phyloP scores from a whole-genome alignment of 352 stramenopile species.

The Peronosclerospora sorghi region DNA sequence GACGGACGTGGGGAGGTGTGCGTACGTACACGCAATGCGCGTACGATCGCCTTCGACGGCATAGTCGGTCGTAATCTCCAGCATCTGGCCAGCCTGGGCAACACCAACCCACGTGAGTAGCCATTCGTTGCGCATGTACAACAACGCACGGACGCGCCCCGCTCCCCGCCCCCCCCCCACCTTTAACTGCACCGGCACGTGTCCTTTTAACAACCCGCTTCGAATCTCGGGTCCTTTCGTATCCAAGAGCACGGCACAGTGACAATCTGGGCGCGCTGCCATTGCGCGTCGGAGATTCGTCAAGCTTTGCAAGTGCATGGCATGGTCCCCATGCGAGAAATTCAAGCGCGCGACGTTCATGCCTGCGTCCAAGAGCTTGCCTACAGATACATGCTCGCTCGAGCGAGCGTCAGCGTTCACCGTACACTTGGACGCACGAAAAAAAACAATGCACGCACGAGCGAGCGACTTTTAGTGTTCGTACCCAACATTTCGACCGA shows the following conservation, averaged over 20 bases:
- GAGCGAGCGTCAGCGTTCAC: neutral
- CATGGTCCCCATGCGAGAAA: slow-evolving; percentile 98
- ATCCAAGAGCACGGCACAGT: slow-evolving; percentile 93
- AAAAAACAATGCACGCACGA: neutral
- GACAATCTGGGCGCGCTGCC: slow-evolving; percentile 46
- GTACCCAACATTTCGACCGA: slow-evolving; percentile 90
- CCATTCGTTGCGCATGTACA: too few species aligned
- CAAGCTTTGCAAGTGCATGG: slow-evolving; percentile 83
- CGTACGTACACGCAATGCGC: slow-evolving; percentile 91
- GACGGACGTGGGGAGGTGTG: slow-evolving; percentile 87
- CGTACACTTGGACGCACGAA: too few species aligned
- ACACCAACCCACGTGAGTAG: neutral
- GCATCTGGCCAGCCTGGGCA: slow-evolving; percentile 44
- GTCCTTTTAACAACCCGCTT: slow-evolving; percentile 73
- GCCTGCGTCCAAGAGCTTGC: slow-evolving; percentile 71
- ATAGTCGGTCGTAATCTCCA: slow-evolving; percentile 89
- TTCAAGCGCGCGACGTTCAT: slow-evolving; percentile 99
- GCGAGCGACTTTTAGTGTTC: neutral
- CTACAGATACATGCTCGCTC: slow-evolving; percentile 10
- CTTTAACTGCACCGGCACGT: slow-evolving; percentile 55
- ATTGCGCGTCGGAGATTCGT: slow-evolving; percentile 84
- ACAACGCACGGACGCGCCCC: too few species aligned
- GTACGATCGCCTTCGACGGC: slow-evolving; percentile 54
- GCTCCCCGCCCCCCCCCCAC: too few species aligned
- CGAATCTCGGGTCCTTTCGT: slow-evolving; percentile 97